These are phyloP conservation scores for Tylopilus felleus DNA, from an alignment of 768 basidiomycete species.

Conservation along the genomic window DNA sequence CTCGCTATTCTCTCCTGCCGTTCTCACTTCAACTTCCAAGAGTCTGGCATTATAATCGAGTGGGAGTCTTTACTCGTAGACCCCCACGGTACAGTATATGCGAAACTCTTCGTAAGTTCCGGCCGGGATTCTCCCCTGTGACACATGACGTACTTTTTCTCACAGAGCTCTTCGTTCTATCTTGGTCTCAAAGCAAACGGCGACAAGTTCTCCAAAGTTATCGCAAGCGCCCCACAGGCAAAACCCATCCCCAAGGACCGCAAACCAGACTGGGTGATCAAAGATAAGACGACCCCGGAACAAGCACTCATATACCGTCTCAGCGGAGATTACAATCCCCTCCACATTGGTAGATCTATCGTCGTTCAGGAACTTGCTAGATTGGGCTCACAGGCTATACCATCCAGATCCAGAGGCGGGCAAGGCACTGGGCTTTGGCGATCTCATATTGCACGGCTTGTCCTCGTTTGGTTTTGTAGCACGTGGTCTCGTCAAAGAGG, in stretches of 20 bases:
- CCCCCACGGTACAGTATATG: constrained; percentile 54
- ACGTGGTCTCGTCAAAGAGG: constrained; percentile 63
- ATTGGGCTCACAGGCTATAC: background rate
- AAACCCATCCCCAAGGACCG: constrained; percentile 60
- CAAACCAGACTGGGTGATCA: constrained; percentile 56
- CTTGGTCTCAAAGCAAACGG: constrained; percentile 65
- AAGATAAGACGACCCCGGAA: constrained; percentile 59
- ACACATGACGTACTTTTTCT: background rate
- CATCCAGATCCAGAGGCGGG: constrained; percentile 68
- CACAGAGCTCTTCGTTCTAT: constrained; percentile 62
- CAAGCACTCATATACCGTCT: constrained; percentile 72
- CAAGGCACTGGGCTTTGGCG: constrained; percentile 73
- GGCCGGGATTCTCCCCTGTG: background rate
- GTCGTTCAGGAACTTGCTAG: background rate
- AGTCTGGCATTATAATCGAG: constrained; percentile 72
- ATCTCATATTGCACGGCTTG: constrained; percentile 81
- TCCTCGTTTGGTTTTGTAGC: constrained; percentile 81
- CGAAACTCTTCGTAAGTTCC: constrained; percentile 55
- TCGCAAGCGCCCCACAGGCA: constrained; percentile 57
- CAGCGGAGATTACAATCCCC: constrained; percentile 76
- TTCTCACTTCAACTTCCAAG: constrained; percentile 33
- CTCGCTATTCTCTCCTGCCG: background rate
- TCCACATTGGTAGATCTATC: constrained; percentile 57
- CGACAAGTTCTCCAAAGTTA: constrained; percentile 57
- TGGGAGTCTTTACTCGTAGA: constrained; percentile 62